Conservation (phyloP, 495 filamentous ascomycete genomes). For the Xanthoparmelia taractica region DNA sequence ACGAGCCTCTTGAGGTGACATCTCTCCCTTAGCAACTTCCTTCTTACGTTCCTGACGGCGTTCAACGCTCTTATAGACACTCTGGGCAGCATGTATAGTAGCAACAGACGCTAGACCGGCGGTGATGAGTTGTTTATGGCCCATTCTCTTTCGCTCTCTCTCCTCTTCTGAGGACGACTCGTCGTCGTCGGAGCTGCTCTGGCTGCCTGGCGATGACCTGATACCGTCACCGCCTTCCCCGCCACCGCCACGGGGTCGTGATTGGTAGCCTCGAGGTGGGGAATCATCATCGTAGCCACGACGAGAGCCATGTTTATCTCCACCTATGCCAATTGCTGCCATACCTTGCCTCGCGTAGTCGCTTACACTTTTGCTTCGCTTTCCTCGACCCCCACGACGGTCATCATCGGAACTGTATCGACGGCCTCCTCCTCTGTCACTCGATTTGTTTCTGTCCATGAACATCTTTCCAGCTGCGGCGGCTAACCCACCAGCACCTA, state of each 20-base stretch:
- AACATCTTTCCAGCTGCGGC: slow-evolving; percentile 76
- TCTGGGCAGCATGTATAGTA: slow-evolving; percentile 81
- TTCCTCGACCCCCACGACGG: slow-evolving; percentile 34
- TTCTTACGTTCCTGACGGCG: slow-evolving; percentile 62
- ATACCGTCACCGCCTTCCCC: slow-evolving; percentile 39
- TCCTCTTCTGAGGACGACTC: slow-evolving; percentile 57
- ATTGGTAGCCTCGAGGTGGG: slow-evolving; percentile 30
- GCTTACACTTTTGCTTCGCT: slow-evolving; percentile 51
- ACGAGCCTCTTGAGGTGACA: slow-evolving; percentile 64
- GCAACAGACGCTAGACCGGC: slow-evolving; percentile 79
- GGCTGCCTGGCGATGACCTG: slow-evolving; percentile 28
- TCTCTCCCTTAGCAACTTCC: slow-evolving; percentile 63
- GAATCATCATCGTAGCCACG: slow-evolving; percentile 39
- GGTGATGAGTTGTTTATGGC: slow-evolving; percentile 75
- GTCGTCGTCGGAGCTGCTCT: slow-evolving; percentile 33
- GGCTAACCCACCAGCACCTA: slow-evolving; percentile 67
- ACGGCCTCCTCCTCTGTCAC: slow-evolving; percentile 39
- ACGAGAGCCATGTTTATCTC: slow-evolving; percentile 33
- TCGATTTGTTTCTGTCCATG: slow-evolving; percentile 61
- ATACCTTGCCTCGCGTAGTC: slow-evolving; percentile 46
- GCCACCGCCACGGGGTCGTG: slow-evolving; percentile 31
- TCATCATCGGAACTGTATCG: slow-evolving; percentile 42
- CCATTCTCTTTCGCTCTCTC: slow-evolving; percentile 65
- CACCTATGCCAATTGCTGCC: slow-evolving; percentile 46
- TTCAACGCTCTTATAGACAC: slow-evolving; percentile 67